Percentiles rank a stretch among this genome's conserved stretches.
These are phyloP conservation scores for Parsonsia alboflavescens DNA, from an alignment of 257 asterid genomes.

Conservation along the genomic window DNA sequence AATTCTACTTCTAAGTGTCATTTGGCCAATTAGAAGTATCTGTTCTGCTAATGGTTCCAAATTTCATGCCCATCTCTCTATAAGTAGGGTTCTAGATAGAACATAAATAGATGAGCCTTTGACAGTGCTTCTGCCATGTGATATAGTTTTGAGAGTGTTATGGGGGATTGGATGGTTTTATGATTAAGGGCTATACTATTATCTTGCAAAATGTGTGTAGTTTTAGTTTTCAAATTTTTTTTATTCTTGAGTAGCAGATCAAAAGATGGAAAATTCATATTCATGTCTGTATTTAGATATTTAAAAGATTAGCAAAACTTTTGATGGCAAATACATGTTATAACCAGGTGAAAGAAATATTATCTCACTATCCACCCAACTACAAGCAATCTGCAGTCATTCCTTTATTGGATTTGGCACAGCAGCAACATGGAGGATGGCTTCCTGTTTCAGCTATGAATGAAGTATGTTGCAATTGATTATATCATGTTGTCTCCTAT, in stretches of 20 bases:
- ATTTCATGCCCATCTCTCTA: background rate
- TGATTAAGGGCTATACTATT: background rate
- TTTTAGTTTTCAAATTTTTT: background rate
- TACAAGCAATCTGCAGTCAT: slow-evolving; percentile 95
- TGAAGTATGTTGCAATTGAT: slow-evolving; percentile 50
- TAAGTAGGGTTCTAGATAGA: background rate
- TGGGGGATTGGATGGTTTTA: background rate
- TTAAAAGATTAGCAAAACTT: background rate
- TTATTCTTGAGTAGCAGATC: background rate
- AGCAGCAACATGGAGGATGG: slow-evolving; percentile 98
- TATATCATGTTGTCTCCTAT: slow-evolving; percentile 10
- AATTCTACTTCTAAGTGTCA: background rate
- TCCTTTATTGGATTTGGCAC: slow-evolving; percentile 96
- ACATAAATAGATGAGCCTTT: background rate
- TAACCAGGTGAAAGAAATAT: slow-evolving; percentile 71
- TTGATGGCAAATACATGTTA: slow-evolving; percentile 9
- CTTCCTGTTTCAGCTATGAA: slow-evolving; percentile 98
- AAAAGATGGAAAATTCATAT: background rate
- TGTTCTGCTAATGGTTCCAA: background rate
- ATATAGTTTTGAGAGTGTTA: background rate
- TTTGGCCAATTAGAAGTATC: background rate
- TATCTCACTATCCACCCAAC: slow-evolving; percentile 89
- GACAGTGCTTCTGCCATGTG: background rate
- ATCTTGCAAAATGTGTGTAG: background rate
- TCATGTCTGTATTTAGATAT: background rate